Percentiles rank a stretch among this genome's conserved stretches.
These are phyloP conservation scores for Rhizopus sp. DNA, from an alignment of 371 early-diverging fungal species.

Conservation along the genomic window DNA sequence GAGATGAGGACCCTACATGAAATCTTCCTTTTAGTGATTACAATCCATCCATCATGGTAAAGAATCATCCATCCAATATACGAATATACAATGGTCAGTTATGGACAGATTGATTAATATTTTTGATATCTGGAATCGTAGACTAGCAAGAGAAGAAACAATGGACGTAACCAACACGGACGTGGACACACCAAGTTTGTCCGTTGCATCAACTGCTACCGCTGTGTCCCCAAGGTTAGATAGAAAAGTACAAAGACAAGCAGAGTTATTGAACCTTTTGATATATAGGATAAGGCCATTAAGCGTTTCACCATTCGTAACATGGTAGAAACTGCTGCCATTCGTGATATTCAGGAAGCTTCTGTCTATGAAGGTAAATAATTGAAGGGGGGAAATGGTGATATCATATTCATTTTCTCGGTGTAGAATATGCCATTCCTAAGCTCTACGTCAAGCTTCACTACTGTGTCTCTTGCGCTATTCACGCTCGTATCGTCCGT, in stretches of 20 bases:
- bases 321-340: slow-evolving; percentile 98
- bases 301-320: slow-evolving; percentile 97
- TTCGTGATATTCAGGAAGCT: slow-evolving; percentile 96
- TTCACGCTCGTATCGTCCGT: slow-evolving; percentile 97
- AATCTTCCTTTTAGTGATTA: slow-evolving; percentile 3
- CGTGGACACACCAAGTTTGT: slow-evolving; percentile 97
- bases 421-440: slow-evolving; percentile 91
- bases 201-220: slow-evolving; percentile 98
- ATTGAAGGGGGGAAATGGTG: background rate
- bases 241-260: background rate
- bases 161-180: slow-evolving; percentile 98
- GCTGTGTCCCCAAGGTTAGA: slow-evolving; percentile 89
- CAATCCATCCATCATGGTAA: slow-evolving; percentile 14
- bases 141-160: slow-evolving; percentile 98
- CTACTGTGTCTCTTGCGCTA: slow-evolving; percentile 99
- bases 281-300: slow-evolving; percentile 92
- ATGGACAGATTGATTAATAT: slow-evolving; percentile 1
- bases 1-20: background rate
- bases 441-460: slow-evolving; percentile 98
- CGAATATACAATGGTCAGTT: background rate
- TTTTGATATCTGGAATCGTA: slow-evolving; percentile 20
- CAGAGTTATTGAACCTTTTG: slow-evolving; percentile 29
- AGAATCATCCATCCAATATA: background rate
- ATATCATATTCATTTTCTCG: background rate
- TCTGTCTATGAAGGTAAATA: slow-evolving; percentile 89